Base-by-base conservation (phyloP, 2,329 filamentous ascomycete genomes). In the Aspergillus hortae region DNA sequence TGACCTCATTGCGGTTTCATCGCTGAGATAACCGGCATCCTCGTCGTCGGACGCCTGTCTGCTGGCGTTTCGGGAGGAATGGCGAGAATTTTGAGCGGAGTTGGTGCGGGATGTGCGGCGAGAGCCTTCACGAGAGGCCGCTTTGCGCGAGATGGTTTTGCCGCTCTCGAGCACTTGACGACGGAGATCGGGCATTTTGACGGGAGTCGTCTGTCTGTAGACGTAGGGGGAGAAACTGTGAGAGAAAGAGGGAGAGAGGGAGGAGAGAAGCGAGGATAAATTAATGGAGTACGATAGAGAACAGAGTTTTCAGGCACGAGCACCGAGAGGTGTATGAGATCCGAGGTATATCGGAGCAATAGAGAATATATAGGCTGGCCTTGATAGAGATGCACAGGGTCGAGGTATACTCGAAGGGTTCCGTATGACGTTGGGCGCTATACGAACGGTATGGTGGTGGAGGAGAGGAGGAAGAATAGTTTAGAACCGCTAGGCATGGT, bases 71-170 rank as follows among this genome's bases (percentile, higher is more conserved):
- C 80, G 75, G 25, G 82, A 86, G 7, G 75, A 76, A 10, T 75
- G 74, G 41, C 76, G 77, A 32, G 81, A 84, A 43, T 74, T 75
- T 10, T 74, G 70, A 17, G 77, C 73, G 14, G 82, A 84, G 56
- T 69, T 74, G 12, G 75, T 70, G 53, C 78, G 79, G 44, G 81
- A 84, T 49, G 69, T 75, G 14, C 76, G 71, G 25, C 77, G 76
- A 14, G 82, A 84, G 41, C 74, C 76, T 52, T 78, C 74, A 53
- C 77, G 76, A 23, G 81, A 82, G 48, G 76, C 77, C 33, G 81
- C 81, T 64, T 86, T 86, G 61, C 80, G 80, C 48, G 84, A 86
- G 44, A 82, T 72, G 17, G 83, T 87, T 73, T 87, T 87, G 66
- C 80, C 77, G 72, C 81, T 83, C 74, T 86, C 83, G 36, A 85